Evolutionary conservation across 176 grass and related monocot species (phyloP).

Genomic region (Tillandsia fasciculata): DNA sequence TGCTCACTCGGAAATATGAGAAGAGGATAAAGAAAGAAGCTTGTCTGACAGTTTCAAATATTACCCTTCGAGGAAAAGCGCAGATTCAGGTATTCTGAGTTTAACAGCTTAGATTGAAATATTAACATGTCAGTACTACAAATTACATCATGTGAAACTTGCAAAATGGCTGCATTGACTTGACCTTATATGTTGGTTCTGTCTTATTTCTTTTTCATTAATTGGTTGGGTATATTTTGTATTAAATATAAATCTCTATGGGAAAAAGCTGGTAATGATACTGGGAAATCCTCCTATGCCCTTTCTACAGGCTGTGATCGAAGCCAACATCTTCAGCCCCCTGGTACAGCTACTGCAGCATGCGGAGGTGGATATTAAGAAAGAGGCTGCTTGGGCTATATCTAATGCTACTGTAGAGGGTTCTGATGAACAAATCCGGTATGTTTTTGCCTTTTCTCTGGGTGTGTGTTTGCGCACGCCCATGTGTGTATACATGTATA

Average conservation of each 20-base stretch:
- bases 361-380: constrained; percentile 45
- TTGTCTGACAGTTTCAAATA: constrained; percentile 63
- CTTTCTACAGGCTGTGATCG: constrained; percentile 58
- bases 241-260: too few species aligned
- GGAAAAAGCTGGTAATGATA: too few species aligned
- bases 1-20: constrained; percentile 34
- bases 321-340: constrained; percentile 51
- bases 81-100: constrained; percentile 61
- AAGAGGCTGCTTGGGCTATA: constrained; percentile 50
- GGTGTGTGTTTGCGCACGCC: not conserved
- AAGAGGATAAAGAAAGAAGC: constrained; percentile 60
- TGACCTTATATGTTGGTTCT: too few species aligned
- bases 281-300: not conserved
- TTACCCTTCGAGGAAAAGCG: constrained; percentile 41
- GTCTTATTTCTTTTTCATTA: too few species aligned
- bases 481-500: not conserved
- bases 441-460: constrained; percentile 6
- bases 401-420: constrained; percentile 49
- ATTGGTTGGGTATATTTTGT: too few species aligned
- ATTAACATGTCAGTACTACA: too few species aligned
- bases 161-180: too few species aligned
- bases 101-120: not conserved
- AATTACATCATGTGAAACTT: too few species aligned
- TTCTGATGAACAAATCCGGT: constrained; percentile 67
- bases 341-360: constrained; percentile 42